Percentiles rank a stretch among this genome's conserved stretches.
Conservation (phyloP, 2,329 filamentous ascomycete genomes). For the Cercospora sp. region DNA sequence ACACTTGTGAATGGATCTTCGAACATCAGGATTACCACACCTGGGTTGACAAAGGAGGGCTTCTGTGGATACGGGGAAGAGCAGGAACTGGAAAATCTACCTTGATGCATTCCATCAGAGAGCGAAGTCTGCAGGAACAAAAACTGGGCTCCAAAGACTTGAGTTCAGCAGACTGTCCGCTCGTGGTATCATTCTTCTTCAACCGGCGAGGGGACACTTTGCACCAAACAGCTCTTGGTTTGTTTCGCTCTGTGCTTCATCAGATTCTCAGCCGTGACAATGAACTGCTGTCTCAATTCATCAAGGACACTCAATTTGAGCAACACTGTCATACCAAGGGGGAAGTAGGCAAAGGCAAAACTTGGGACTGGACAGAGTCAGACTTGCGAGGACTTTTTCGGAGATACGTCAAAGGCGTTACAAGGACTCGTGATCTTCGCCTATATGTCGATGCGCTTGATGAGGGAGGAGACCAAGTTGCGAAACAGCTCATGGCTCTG, state of each 20-base stretch:
- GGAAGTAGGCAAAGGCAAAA: background rate
- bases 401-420: background rate
- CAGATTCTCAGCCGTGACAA: background rate
- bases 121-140: background rate
- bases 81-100: background rate
- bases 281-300: background rate
- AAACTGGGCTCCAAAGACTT: background rate
- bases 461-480: background rate
- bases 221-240: background rate
- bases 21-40: background rate
- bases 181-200: background rate
- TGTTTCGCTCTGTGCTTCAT: background rate
- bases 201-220: background rate
- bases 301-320: background rate
- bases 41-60: background rate
- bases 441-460: background rate
- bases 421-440: background rate
- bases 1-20: background rate
- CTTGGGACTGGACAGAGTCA: background rate
- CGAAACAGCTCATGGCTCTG: background rate
- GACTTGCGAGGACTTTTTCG: background rate
- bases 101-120: background rate
- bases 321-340: background rate
- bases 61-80: background rate
- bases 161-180: accelerated